Conservation (phyloP, 2,329 filamentous ascomycete genomes). For the Aspergillaceae sp. region DNA sequence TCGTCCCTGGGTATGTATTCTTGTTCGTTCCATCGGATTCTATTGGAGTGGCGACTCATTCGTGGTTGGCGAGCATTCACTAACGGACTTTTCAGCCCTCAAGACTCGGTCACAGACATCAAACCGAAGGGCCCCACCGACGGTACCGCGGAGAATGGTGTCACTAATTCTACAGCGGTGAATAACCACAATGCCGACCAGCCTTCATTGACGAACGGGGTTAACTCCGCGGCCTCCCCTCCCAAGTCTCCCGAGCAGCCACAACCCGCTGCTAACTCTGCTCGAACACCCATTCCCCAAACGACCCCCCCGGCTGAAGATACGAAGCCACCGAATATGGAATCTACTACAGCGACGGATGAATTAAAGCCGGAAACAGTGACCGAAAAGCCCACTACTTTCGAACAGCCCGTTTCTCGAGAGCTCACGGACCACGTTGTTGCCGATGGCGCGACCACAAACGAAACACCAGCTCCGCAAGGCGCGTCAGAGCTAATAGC, state of each 20-base stretch:
- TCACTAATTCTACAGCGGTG: slow-evolving; percentile 11
- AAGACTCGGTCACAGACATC: slow-evolving; percentile 15
- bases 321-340: slow-evolving; percentile 7
- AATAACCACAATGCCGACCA: slow-evolving; percentile 23
- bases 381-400: neutral
- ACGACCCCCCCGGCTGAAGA: slow-evolving; percentile 3
- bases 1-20: slow-evolving; percentile 22
- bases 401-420: slow-evolving; percentile 1
- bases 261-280: slow-evolving; percentile 4
- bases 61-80: neutral
- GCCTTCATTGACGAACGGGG: slow-evolving; percentile 21
- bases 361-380: slow-evolving; percentile 5
- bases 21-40: too few relatives aligned
- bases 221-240: slow-evolving; percentile 17
- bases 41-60: too few relatives aligned
- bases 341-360: slow-evolving; percentile 5
- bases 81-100: slow-evolving; percentile 10
- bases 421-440: slow-evolving; percentile 1
- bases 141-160: slow-evolving; percentile 7
- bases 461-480: slow-evolving; percentile 4
- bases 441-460: neutral
- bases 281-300: neutral
- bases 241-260: slow-evolving; percentile 21
- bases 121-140: slow-evolving; percentile 15
- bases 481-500: slow-evolving; percentile 6